phyloP scores from a whole-genome alignment of 148 eudicot species.

The Dysphania ambrosioides region DNA sequence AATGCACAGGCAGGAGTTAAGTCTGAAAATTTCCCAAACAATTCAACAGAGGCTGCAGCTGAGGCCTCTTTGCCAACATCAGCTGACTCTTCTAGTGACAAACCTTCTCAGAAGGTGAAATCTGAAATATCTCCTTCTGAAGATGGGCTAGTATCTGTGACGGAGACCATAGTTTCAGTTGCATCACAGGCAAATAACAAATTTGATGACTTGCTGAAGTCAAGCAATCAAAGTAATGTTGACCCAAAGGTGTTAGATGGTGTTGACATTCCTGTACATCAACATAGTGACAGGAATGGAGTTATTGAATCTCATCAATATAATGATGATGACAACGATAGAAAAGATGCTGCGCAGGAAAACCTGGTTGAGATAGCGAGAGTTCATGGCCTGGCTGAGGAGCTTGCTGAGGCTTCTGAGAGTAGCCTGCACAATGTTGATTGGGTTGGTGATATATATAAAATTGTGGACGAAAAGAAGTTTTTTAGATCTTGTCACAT shows the following conservation, averaged over 20 bases:
- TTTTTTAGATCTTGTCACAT: constrained; percentile 67
- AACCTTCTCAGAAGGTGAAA: constrained; percentile 26
- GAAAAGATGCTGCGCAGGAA: constrained; percentile 29
- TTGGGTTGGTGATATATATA: constrained; percentile 68
- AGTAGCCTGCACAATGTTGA: constrained; percentile 46
- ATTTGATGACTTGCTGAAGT: constrained; percentile 27
- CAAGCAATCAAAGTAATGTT: constrained; percentile 28
- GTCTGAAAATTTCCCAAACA: constrained; percentile 28
- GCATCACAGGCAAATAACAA: constrained; percentile 27
- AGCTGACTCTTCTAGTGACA: constrained; percentile 33
- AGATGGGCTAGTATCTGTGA: constrained; percentile 28
- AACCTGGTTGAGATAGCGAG: constrained; percentile 33
- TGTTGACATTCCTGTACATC: constrained; percentile 32
- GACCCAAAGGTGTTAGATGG: constrained; percentile 28
- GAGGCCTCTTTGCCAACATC: constrained; percentile 25
- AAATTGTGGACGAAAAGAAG: constrained; percentile 51
- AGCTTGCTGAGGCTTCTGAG: constrained; percentile 36
- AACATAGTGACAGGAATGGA: constrained; percentile 31
- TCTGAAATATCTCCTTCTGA: constrained; percentile 25
- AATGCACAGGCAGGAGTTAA: constrained; percentile 27
- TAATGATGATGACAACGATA: constrained; percentile 24
- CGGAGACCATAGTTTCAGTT: constrained; percentile 27
- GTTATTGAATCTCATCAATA: constrained; percentile 17
- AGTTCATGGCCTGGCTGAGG: constrained; percentile 23
- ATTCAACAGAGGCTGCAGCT: constrained; percentile 16